Conservation (phyloP, 2,329 filamentous ascomycete genomes). For the Fusarium sp. region DNA sequence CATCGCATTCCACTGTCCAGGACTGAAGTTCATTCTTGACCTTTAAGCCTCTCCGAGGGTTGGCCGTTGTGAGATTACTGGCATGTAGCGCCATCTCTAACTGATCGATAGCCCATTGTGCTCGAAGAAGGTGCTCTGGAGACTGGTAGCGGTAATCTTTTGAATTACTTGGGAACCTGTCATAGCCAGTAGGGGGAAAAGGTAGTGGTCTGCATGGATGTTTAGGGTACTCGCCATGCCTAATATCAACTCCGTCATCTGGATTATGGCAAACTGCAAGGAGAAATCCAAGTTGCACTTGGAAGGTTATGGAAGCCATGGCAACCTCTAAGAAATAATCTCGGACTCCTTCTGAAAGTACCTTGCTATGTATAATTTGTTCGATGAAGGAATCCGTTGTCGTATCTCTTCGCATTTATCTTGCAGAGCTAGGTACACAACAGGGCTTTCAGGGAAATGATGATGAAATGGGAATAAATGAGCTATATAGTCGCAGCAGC, state of each 20-base stretch:
- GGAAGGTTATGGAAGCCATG: not conserved
- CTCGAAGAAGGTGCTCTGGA: not conserved
- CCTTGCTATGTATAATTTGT: not conserved
- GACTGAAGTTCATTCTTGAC: not conserved
- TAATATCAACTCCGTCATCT: not conserved
- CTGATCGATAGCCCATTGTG: slow-evolving; percentile 7
- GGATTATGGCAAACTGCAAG: not conserved
- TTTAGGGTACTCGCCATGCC: not conserved
- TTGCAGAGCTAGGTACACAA: not conserved
- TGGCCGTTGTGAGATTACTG: not conserved
- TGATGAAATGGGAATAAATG: not conserved
- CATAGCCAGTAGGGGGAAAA: not conserved
- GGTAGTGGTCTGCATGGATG: not conserved
- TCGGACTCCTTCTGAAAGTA: not conserved
- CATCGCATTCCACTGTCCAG: slow-evolving; percentile 16
- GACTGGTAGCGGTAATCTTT: not conserved
- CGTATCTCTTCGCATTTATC: not conserved
- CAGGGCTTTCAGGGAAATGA: not conserved
- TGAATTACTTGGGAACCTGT: not conserved
- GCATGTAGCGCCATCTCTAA: not conserved
- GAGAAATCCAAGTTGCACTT: slow-evolving; percentile 4
- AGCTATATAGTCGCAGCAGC: not conserved
- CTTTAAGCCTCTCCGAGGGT: not conserved
- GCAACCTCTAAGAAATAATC: not conserved
- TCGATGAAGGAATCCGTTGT: not conserved